Evolutionary conservation across 352 stramenopile species (phyloP).

Genomic region (Thalassiosira mediterranea): DNA sequence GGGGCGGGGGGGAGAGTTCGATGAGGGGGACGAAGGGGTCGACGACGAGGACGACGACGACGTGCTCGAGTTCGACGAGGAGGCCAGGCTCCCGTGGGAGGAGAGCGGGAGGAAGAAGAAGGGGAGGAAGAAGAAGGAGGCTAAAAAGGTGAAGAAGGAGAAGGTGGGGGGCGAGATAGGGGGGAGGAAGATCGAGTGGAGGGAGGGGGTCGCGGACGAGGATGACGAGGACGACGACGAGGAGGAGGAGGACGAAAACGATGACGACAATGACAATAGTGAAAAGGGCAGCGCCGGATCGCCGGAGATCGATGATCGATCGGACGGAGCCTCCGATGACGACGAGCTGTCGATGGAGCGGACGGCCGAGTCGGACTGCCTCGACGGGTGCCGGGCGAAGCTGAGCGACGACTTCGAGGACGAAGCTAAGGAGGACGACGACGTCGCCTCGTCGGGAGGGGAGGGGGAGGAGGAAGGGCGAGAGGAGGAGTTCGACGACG

Average conservation of each 20-base stretch:
- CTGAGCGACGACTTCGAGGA: conserved; percentile 16
- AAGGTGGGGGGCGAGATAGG: no score
- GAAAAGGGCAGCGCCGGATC: not conserved
- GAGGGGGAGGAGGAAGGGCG: conserved; percentile 1
- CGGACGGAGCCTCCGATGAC: no score
- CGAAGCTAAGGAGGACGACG: no score
- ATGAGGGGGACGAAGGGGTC: conserved; percentile 5
- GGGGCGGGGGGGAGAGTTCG: not conserved
- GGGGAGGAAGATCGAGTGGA: no score
- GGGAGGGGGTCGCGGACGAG: no score
- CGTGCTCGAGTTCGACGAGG: conserved; percentile 47
- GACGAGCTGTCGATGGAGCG: no score
- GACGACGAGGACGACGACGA: conserved; percentile 37
- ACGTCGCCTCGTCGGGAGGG: no score
- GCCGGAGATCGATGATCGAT: no score
- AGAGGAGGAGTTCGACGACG: not conserved
- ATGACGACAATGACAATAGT: not conserved
- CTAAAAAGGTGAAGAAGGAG: conserved; percentile 15
- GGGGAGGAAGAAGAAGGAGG: conserved; percentile 27
- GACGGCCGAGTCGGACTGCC: no score
- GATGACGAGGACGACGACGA: not conserved
- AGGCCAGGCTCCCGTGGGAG: no score
- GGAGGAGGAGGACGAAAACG: conserved; percentile 3
- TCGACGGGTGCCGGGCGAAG: conserved; percentile 20
- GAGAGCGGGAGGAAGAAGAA: conserved; percentile 23